These are phyloP conservation scores for Neolentinus lepideus DNA, from an alignment of 1,284 basidiomycete genomes.

Conservation along the genomic window DNA sequence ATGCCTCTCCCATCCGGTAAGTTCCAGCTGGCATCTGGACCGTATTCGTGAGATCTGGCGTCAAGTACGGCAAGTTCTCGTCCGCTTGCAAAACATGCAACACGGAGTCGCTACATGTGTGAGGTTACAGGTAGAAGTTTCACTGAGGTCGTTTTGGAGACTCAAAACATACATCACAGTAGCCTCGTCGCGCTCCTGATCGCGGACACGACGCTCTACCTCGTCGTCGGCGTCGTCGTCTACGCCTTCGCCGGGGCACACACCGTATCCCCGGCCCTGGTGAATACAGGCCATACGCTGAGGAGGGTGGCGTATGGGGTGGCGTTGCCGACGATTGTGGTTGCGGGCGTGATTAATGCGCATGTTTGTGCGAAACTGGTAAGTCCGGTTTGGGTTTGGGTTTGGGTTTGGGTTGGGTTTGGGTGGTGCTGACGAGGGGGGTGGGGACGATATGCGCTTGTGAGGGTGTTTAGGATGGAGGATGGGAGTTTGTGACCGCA, in stretches of 20 bases:
- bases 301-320: slow-evolving; percentile 22
- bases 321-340: slow-evolving; percentile 24
- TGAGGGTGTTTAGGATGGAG: slow-evolving; percentile 24
- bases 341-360: slow-evolving; percentile 25
- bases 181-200: slow-evolving; percentile 21
- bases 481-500: slow-evolving; percentile 16
- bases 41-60: no score
- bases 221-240: slow-evolving; percentile 24
- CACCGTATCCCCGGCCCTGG: slow-evolving; percentile 22
- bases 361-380: slow-evolving; percentile 25
- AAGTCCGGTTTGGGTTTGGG: no score
- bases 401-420: no score
- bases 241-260: slow-evolving; percentile 19
- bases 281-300: slow-evolving; percentile 20
- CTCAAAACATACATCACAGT: no score
- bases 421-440: not conserved
- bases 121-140: no score
- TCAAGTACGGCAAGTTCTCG: no score
- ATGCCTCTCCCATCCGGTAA: no score
- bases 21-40: no score
- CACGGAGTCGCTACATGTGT: no score
- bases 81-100: no score
- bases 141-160: no score
- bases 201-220: slow-evolving; percentile 23
- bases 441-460: slow-evolving; percentile 11